A percentile compares a stretch with the other conserved stretches of the same genome.
These are phyloP conservation scores for Colletotrichum cuscutae DNA, from an alignment of 2,329 filamentous ascomycete species.

Conservation along the genomic window DNA sequence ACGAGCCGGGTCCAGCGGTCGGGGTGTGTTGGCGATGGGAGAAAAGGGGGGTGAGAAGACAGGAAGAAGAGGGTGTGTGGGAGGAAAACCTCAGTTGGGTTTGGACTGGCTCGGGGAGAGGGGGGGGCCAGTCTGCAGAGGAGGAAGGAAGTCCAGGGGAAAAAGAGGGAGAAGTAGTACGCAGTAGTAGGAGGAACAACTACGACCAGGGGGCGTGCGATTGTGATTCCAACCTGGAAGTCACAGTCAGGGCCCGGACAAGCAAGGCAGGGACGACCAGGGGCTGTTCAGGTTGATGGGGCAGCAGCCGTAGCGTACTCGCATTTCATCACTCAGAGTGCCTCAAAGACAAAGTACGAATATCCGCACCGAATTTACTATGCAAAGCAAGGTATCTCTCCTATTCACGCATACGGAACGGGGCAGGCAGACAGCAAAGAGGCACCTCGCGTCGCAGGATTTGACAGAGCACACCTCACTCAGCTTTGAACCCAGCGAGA, in stretches of 20 bases:
- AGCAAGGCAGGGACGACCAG: conserved; percentile 13
- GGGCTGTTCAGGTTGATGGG: conserved; percentile 30
- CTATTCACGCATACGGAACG: conserved; percentile 8
- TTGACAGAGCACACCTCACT: neutral
- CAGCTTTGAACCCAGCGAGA: neutral
- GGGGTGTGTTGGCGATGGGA: conserved; percentile 17
- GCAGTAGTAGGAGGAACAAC: conserved; percentile 5
- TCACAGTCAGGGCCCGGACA: conserved; percentile 3
- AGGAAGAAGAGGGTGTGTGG: conserved; percentile 19
- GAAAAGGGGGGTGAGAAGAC: conserved; percentile 7
- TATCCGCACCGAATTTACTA: neutral
- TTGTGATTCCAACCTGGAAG: conserved; percentile 14
- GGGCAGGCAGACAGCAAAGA: conserved; percentile 1
- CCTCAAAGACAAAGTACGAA: neutral
- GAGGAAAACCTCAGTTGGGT: conserved; percentile 27
- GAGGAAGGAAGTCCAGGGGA: neutral
- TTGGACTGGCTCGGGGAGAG: conserved; percentile 20
- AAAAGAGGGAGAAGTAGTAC: conserved; percentile 9
- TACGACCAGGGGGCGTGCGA: conserved; percentile 11
- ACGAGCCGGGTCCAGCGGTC: conserved; percentile 32
- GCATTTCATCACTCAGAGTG: neutral
- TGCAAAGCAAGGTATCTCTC: neutral
- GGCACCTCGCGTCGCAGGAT: conserved; percentile 2
- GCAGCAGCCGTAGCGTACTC: conserved; percentile 21
- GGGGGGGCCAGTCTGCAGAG: neutral